Percentiles rank a stretch among this genome's conserved stretches.
These are phyloP conservation scores for Arthrobotrys musiformis DNA, from an alignment of 2,329 filamentous ascomycete species.

Conservation along the genomic window DNA sequence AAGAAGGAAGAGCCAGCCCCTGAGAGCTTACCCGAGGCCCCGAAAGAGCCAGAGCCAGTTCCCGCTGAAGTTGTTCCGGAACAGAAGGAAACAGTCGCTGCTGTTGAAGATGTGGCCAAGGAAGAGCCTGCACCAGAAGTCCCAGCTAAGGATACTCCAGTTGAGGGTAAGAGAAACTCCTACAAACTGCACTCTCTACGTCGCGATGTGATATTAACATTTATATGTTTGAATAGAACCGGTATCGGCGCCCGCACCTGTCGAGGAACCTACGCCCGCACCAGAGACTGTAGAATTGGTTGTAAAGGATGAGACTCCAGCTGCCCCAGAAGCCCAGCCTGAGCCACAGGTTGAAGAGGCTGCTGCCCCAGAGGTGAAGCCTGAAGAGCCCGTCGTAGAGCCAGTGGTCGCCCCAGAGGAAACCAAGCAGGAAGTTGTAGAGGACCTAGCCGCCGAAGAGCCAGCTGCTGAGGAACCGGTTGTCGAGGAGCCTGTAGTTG, in stretches of 20 bases:
- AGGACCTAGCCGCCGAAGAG: slow-evolving; percentile 10
- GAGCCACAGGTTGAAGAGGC: slow-evolving; percentile 33
- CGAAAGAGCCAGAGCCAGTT: slow-evolving; percentile 33
- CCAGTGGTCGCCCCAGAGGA: slow-evolving; percentile 3
- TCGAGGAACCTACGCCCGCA: slow-evolving; percentile 24
- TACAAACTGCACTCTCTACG: background rate
- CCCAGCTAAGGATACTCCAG: slow-evolving; percentile 19
- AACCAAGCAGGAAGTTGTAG: slow-evolving; percentile 12
- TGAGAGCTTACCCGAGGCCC: slow-evolving; percentile 24
- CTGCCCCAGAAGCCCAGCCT: slow-evolving; percentile 15
- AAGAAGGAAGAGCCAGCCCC: slow-evolving; percentile 31
- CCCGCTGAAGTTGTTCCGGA: slow-evolving; percentile 7
- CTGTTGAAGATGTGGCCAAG: slow-evolving; percentile 39
- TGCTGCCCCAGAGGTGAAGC: slow-evolving; percentile 5
- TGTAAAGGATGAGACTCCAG: slow-evolving; percentile 31
- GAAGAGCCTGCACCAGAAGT: slow-evolving; percentile 12
- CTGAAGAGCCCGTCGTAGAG: slow-evolving; percentile 21
- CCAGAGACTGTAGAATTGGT: slow-evolving; percentile 28
- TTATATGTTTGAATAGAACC: slow-evolving; percentile 16
- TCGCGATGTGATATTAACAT: slow-evolving; percentile 20
- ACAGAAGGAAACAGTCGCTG: slow-evolving; percentile 36
- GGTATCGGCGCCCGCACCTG: slow-evolving; percentile 8
- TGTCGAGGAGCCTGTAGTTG: background rate
- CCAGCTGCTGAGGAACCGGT: background rate
- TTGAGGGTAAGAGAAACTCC: slow-evolving; percentile 25